Conservation (phyloP, 352 stramenopile species). For the Phytophthora pini region DNA sequence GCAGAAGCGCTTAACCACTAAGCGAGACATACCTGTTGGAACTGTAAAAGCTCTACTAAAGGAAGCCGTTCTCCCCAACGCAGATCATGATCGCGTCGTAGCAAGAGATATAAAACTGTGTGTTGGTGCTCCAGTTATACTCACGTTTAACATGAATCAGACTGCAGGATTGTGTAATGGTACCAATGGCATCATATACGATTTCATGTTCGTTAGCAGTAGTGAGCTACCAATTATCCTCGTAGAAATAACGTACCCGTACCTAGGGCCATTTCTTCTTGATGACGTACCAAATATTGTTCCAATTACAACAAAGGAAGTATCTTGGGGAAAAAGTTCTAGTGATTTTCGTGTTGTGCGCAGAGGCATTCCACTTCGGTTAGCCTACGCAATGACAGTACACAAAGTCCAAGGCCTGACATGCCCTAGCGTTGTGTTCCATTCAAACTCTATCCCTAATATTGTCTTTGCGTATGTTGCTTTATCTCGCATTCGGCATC, state of each 20-base stretch:
- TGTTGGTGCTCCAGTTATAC: neutral
- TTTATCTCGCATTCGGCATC: neutral
- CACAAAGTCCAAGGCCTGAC: slow-evolving; percentile 1
- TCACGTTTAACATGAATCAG: neutral
- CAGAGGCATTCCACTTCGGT: too few relatives aligned
- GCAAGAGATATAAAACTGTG: neutral
- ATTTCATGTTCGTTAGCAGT: neutral
- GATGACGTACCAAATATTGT: neutral
- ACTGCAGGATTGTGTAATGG: too few relatives aligned
- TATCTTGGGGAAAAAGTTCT: neutral
- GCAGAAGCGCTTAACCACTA: neutral
- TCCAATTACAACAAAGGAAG: neutral
- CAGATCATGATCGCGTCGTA: slow-evolving; percentile 3
- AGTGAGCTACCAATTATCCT: slow-evolving; percentile 1
- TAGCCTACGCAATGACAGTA: too few relatives aligned
- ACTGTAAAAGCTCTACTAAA: neutral
- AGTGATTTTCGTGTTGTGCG: neutral
- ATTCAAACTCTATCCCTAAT: slow-evolving; percentile 3
- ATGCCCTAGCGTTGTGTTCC: slow-evolving; percentile 1
- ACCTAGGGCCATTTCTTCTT: neutral
- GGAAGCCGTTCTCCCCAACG: neutral
- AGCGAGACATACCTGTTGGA: neutral
- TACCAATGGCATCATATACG: neutral
- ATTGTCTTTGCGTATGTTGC: neutral
- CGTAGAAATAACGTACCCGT: neutral